phyloP scores from a whole-genome alignment of 352 stramenopile genomes.

The Globisporangium camurandrum region DNA sequence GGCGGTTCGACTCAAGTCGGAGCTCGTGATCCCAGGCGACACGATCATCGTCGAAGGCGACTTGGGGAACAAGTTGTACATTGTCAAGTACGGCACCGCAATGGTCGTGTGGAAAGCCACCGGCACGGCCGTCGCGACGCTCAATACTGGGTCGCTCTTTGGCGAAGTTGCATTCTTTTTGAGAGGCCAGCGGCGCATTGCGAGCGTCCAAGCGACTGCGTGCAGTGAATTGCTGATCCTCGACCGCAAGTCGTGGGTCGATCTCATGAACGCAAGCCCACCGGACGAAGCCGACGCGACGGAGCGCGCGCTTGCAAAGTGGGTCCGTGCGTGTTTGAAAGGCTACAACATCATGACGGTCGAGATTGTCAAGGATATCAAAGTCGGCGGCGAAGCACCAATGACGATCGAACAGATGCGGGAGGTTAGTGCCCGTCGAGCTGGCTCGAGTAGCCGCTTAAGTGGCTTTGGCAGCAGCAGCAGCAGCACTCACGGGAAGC shows the following conservation, averaged over 20 bases:
- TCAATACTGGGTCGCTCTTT: constrained; percentile 53
- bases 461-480: no score
- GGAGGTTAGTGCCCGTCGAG: constrained; percentile 2
- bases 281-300: constrained; percentile 29
- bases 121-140: constrained; percentile 48
- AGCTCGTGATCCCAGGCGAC: constrained; percentile 69
- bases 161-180: constrained; percentile 75
- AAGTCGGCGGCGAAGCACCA: constrained; percentile 20
- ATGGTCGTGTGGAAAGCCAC: constrained; percentile 67
- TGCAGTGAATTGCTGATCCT: constrained; percentile 59
- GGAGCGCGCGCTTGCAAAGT: constrained; percentile 32
- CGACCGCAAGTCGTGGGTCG: constrained; percentile 40
- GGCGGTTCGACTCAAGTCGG: constrained; percentile 48
- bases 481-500: background rate
- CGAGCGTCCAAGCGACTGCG: constrained; percentile 50
- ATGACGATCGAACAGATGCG: constrained; percentile 36
- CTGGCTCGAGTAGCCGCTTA: no score
- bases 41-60: constrained; percentile 64
- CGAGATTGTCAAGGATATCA: constrained; percentile 67
- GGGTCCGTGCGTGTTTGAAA: constrained; percentile 55
- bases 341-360: constrained; percentile 69
- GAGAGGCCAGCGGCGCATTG: constrained; percentile 42
- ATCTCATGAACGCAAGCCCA: constrained; percentile 35
- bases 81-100: constrained; percentile 54
- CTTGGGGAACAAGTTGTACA: constrained; percentile 57